Evolutionary conservation across 1,284 basidiomycete genomes (phyloP).

Genomic region (Leccinum subrobustum): DNA sequence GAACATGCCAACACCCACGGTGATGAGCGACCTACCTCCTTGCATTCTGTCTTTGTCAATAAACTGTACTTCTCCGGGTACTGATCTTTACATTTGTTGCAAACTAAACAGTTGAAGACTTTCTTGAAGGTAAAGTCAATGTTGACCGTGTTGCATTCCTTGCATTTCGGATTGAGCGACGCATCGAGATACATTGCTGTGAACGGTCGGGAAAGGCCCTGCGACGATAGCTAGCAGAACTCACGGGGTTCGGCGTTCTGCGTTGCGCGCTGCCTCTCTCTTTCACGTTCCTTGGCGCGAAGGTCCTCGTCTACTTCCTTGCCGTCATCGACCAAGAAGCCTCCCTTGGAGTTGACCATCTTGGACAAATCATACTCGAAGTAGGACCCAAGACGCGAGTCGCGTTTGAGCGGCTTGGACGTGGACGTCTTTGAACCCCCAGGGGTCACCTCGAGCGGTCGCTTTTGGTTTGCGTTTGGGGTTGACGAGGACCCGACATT

Average conservation of each 20-base stretch:
- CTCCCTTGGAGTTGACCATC: slow-evolving; percentile 93
- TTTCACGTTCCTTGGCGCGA: slow-evolving; percentile 71
- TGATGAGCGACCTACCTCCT: slow-evolving; percentile 59
- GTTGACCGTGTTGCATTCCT: slow-evolving; percentile 80
- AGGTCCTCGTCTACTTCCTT: slow-evolving; percentile 70
- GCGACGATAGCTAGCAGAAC: slow-evolving; percentile 30
- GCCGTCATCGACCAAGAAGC: slow-evolving; percentile 85
- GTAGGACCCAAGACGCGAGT: slow-evolving; percentile 78
- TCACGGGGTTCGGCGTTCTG: slow-evolving; percentile 72
- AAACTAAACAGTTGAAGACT: slow-evolving; percentile 83
- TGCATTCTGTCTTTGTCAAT: slow-evolving; percentile 98
- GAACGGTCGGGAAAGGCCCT: background rate
- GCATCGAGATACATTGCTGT: slow-evolving; percentile 68
- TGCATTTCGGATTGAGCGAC: slow-evolving; percentile 76
- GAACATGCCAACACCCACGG: background rate
- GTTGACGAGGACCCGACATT: slow-evolving; percentile 47
- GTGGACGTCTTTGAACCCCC: slow-evolving; percentile 62
- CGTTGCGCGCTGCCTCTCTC: slow-evolving; percentile 66
- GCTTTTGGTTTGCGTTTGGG: slow-evolving; percentile 58
- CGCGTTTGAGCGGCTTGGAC: slow-evolving; percentile 61
- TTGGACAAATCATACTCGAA: slow-evolving; percentile 97
- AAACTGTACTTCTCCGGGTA: slow-evolving; percentile 91
- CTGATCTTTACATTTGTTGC: slow-evolving; percentile 86
- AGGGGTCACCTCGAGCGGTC: slow-evolving; percentile 48
- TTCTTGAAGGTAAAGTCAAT: slow-evolving; percentile 81